These are phyloP conservation scores for Aspergillus haitiensis DNA, from an alignment of 495 filamentous ascomycete species.

Conservation along the genomic window DNA sequence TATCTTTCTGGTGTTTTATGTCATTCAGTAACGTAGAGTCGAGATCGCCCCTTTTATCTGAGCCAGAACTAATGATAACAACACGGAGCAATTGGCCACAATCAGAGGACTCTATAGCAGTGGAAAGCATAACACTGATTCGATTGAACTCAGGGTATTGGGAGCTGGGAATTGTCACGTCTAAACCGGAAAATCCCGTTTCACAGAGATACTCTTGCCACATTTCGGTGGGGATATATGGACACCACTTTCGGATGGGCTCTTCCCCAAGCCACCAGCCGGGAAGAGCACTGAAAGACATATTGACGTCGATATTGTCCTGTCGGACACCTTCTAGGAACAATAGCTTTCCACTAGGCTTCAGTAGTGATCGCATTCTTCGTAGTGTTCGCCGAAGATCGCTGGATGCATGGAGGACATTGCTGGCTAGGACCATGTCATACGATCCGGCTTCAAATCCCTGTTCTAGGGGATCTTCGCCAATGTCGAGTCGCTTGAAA, in stretches of 20 bases:
- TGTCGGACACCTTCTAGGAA: constrained; percentile 27
- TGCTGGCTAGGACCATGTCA: constrained; percentile 27
- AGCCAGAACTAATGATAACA: too few species aligned
- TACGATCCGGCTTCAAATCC: constrained; percentile 23
- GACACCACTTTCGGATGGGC: constrained; percentile 27
- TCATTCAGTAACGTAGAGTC: too few species aligned
- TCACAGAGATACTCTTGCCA: constrained; percentile 33
- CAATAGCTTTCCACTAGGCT: constrained; percentile 27
- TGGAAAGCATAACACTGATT: too few species aligned
- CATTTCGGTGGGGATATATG: constrained; percentile 28
- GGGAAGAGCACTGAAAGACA: constrained; percentile 20
- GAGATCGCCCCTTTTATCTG: too few species aligned
- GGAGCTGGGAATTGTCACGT: too few species aligned
- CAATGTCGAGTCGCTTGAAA: constrained; percentile 27
- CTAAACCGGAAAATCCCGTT: constrained; percentile 28
- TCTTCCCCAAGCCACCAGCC: constrained; percentile 44
- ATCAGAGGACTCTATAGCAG: too few species aligned
- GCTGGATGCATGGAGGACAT: constrained; percentile 21
- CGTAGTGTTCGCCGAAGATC: constrained; percentile 7
- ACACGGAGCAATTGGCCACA: too few species aligned
- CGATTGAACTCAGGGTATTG: too few species aligned
- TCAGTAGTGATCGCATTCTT: constrained; percentile 11
- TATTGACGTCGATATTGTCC: not conserved
- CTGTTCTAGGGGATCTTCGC: constrained; percentile 17
- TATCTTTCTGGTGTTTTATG: too few species aligned